phyloP scores from a whole-genome alignment of 345 rosid species.

The Limnanthes douglasii region DNA sequence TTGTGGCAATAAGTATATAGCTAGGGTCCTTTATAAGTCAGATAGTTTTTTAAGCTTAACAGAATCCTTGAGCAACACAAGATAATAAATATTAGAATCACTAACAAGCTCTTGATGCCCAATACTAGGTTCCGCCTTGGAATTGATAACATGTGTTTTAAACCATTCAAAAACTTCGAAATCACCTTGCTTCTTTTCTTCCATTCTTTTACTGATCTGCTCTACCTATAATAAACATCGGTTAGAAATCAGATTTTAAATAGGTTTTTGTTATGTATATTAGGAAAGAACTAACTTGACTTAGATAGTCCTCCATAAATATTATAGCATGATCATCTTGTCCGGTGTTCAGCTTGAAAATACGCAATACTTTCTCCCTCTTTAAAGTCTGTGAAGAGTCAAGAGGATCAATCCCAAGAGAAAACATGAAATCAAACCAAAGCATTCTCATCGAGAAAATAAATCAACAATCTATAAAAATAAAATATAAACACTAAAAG shows the following conservation, averaged over 20 bases:
- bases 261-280: not conserved
- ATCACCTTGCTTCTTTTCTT: slow-evolving; percentile 37
- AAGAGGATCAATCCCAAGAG: not conserved
- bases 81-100: slow-evolving; percentile 7
- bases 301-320: slow-evolving; percentile 71
- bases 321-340: slow-evolving; percentile 87
- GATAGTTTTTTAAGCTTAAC: not conserved
- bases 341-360: slow-evolving; percentile 77
- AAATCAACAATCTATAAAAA: too few species aligned
- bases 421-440: not conserved
- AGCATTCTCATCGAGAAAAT: not conserved
- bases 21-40: not conserved
- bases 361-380: slow-evolving; percentile 57
- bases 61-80: not conserved
- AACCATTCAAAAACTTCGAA: slow-evolving; percentile 67
- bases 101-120: slow-evolving; percentile 69
- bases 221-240: slow-evolving; percentile 26
- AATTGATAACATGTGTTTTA: slow-evolving; percentile 51
- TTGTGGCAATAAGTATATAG: not conserved
- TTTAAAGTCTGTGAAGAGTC: slow-evolving; percentile 35
- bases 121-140: slow-evolving; percentile 64
- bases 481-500: too few species aligned
- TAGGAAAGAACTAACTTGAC: slow-evolving; percentile 32
- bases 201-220: slow-evolving; percentile 42
- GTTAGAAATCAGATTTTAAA: not conserved